Evolutionary conservation across 2,329 filamentous ascomycete species (phyloP).

Genomic region (Hortaea sp.): DNA sequence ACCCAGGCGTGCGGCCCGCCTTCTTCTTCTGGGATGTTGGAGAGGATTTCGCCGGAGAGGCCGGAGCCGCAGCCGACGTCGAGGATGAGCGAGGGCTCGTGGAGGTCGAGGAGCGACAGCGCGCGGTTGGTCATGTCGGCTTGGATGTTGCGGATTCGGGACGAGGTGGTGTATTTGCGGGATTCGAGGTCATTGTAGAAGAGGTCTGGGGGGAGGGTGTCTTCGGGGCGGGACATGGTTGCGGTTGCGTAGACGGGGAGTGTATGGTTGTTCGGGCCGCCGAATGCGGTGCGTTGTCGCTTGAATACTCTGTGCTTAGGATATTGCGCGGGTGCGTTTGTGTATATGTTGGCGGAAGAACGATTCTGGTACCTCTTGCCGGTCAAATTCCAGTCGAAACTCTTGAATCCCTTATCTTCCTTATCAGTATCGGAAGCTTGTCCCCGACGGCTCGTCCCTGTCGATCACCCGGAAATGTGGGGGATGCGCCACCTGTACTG

Average conservation of each 20-base stretch:
- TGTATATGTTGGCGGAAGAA: too few relatives aligned
- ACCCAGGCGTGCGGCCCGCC: conserved; percentile 89
- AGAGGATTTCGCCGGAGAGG: conserved; percentile 87
- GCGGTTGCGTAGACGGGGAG: background rate
- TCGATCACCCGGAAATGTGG: too few relatives aligned
- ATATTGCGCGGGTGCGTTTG: too few relatives aligned
- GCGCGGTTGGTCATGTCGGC: conserved; percentile 89
- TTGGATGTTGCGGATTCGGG: conserved; percentile 91
- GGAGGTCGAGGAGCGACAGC: conserved; percentile 78
- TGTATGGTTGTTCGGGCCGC: too few relatives aligned
- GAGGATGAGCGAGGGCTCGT: conserved; percentile 73
- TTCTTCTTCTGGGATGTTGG: conserved; percentile 55
- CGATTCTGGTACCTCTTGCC: too few relatives aligned
- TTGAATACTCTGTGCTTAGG: too few relatives aligned
- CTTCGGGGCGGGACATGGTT: conserved; percentile 93
- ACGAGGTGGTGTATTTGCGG: conserved; percentile 93
- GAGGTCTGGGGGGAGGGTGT: conserved; percentile 86
- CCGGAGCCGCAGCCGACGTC: conserved; percentile 96
- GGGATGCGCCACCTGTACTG: too few relatives aligned
- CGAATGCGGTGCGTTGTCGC: too few relatives aligned
- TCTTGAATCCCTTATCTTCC: too few relatives aligned
- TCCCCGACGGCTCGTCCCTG: too few relatives aligned
- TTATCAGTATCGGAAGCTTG: too few relatives aligned
- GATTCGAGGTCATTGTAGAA: conserved; percentile 96
- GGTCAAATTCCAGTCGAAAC: too few relatives aligned